A percentile compares a stretch with the other conserved stretches of the same genome.
These are phyloP conservation scores for Coniosporium apollinis DNA, from an alignment of 495 filamentous ascomycete species.

Conservation along the genomic window DNA sequence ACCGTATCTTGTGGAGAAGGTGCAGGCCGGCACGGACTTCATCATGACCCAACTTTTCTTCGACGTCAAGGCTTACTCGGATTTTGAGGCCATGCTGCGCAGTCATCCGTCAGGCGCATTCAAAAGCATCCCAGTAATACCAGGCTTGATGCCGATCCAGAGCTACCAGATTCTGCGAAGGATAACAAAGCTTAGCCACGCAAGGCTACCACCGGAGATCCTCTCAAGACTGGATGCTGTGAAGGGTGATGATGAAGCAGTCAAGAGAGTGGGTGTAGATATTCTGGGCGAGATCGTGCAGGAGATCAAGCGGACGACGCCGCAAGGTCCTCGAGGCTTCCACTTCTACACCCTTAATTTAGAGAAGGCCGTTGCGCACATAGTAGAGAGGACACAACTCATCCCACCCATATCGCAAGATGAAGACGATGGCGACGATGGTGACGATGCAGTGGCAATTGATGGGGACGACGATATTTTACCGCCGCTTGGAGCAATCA, in stretches of 20 bases:
- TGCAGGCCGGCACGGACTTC: slow-evolving; percentile 83
- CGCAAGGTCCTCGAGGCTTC: slow-evolving; percentile 53
- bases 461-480: slow-evolving; percentile 24
- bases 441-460: slow-evolving; percentile 32
- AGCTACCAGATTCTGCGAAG: slow-evolving; percentile 88
- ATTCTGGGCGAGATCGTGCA: slow-evolving; percentile 56
- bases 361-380: slow-evolving; percentile 88
- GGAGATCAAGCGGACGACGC: slow-evolving; percentile 45
- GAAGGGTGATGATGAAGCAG: slow-evolving; percentile 78
- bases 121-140: slow-evolving; percentile 78
- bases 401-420: slow-evolving; percentile 34
- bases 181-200: slow-evolving; percentile 90
- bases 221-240: slow-evolving; percentile 58
- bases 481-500: slow-evolving; percentile 3
- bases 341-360: slow-evolving; percentile 97
- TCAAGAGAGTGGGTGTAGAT: slow-evolving; percentile 51
- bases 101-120: slow-evolving; percentile 74
- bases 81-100: slow-evolving; percentile 62
- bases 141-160: slow-evolving; percentile 93
- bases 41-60: slow-evolving; percentile 99
- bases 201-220: slow-evolving; percentile 54
- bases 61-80: slow-evolving; percentile 62
- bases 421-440: slow-evolving; percentile 19
- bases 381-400: slow-evolving; percentile 70
- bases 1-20: slow-evolving; percentile 83